Base-by-base conservation (phyloP, 768 basidiomycete genomes). In the Collybiopsis confluens region DNA sequence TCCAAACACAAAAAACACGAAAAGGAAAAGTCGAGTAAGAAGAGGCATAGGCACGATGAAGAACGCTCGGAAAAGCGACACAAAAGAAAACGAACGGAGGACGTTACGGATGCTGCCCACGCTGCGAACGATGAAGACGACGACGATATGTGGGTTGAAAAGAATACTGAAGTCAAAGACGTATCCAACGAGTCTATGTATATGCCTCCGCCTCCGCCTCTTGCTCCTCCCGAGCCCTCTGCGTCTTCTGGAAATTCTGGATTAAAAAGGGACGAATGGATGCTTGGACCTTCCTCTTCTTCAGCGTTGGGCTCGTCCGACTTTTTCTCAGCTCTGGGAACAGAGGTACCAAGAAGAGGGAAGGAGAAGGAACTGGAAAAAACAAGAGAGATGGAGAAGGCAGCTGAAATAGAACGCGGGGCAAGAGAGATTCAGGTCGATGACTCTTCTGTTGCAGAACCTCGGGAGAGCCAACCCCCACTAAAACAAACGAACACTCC, bases 281-380 rank as follows among this genome's bases (percentile, higher is more conserved):
- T 97, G 93, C 70, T 94, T 27, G 56, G 67, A n/a, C 75, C 76
- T 23, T 56, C 66, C n/a, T 61, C 71, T 45, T 58, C 64, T n/a
- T 66, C 71, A 40, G 26, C 65, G 71, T 48, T 78, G 85, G 9
- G 81, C 74, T 4, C 63, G 75, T 41, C 88, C 23, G 96, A 98
- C 68, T 95, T 97, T 71, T 98, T 98, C 74, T 86, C 90, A 1
- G 81, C 73, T 56, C 73, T 99, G 41, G 96, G 96, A 3, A 89
- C 81, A 4, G 92, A 90, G 63, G 66, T 66, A 24, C 81, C 77
- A 71, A 85, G 80, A 68, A 86, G 90, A 64, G 66, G 66, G 26
- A 82, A 77, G 71, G 85, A 81, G 68, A 85, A 85, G 63, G 81
- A 84, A 51, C 75, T 81, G 7, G 74, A 68, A 37, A 73, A 76